phyloP scores from a whole-genome alignment of 2,329 filamentous ascomycete species.

The Amesomyces nigricolor region DNA sequence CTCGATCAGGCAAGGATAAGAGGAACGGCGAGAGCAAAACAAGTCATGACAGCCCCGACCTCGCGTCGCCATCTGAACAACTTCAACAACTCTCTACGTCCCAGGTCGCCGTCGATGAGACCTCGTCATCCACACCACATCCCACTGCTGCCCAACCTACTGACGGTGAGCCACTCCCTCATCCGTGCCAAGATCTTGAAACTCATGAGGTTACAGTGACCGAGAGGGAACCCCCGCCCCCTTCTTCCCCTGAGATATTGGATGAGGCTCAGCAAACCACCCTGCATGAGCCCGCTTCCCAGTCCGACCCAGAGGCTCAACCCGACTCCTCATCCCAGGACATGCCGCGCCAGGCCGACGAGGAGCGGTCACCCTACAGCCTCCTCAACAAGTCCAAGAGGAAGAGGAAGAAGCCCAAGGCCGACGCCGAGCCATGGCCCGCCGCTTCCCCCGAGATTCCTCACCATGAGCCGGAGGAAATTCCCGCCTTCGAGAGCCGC shows the following conservation, averaged over 20 bases:
- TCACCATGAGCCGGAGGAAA: not conserved
- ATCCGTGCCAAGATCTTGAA: not conserved
- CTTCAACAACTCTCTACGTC: not conserved
- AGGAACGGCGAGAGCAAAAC: constrained; percentile 26
- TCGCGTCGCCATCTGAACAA: not conserved
- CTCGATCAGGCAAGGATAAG: constrained; percentile 32
- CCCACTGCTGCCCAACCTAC: constrained; percentile 4
- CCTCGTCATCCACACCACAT: constrained; percentile 3
- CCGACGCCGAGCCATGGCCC: constrained; percentile 18
- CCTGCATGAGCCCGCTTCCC: not conserved
- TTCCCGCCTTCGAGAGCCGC: constrained; percentile 11
- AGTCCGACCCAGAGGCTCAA: constrained; percentile 1
- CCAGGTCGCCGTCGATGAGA: constrained; percentile 5
- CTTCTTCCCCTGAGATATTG: not conserved
- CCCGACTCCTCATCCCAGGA: constrained; percentile 5
- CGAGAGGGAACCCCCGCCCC: not conserved
- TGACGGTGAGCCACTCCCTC: constrained; percentile 2
- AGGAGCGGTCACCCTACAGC: constrained; percentile 17
- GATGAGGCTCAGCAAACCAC: constrained; percentile 1
- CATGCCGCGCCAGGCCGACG: constrained; percentile 7
- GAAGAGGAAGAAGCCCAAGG: constrained; percentile 18
- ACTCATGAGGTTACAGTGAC: not conserved
- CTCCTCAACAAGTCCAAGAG: constrained; percentile 18
- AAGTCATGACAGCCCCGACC: not conserved
- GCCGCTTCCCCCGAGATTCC: constrained; percentile 2